Conservation (phyloP, 495 filamentous ascomycete species). For the Aspergillus egyptiacus region DNA sequence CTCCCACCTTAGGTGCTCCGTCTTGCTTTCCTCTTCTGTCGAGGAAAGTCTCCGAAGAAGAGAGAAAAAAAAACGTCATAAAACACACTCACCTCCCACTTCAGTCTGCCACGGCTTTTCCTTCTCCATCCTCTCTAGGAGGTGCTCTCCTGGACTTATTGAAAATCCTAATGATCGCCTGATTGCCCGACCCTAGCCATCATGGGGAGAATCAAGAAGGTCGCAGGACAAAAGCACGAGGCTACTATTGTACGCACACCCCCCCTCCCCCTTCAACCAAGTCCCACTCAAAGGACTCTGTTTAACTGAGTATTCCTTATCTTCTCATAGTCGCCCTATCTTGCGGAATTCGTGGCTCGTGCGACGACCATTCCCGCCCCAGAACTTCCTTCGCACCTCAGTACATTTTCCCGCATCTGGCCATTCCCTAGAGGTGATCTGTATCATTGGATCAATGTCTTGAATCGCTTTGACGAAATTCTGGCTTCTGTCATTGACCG, state of each 20-base stretch:
- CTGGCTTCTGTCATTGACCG: conserved; percentile 73
- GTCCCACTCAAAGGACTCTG: neutral
- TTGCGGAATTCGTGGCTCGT: conserved; percentile 67
- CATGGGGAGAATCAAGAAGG: conserved; percentile 98
- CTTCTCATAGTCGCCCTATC: conserved; percentile 67
- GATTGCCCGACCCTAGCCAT: conserved; percentile 27
- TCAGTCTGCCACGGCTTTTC: conserved; percentile 29
- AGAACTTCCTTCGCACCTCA: conserved; percentile 69
- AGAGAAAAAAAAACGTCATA: conserved; percentile 41
- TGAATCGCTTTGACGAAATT: conserved; percentile 90
- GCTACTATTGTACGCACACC: conserved; percentile 74
- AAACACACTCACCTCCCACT: conserved; percentile 33
- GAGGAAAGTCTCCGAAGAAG: conserved; percentile 25
- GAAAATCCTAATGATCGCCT: conserved; percentile 44
- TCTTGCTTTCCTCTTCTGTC: conserved; percentile 24
- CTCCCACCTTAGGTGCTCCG: neutral
- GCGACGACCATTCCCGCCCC: conserved; percentile 64
- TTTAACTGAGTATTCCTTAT: conserved; percentile 20
- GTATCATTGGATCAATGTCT: conserved; percentile 94
- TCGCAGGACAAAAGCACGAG: conserved; percentile 84
- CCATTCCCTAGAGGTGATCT: conserved; percentile 94
- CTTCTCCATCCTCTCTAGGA: conserved; percentile 28
- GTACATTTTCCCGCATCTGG: conserved; percentile 80
- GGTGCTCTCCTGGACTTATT: conserved; percentile 27
- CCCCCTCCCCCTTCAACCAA: conserved; percentile 8